Base-by-base conservation (phyloP, 805 yeast genomes). In the Ogataea trehaloabstinens region DNA sequence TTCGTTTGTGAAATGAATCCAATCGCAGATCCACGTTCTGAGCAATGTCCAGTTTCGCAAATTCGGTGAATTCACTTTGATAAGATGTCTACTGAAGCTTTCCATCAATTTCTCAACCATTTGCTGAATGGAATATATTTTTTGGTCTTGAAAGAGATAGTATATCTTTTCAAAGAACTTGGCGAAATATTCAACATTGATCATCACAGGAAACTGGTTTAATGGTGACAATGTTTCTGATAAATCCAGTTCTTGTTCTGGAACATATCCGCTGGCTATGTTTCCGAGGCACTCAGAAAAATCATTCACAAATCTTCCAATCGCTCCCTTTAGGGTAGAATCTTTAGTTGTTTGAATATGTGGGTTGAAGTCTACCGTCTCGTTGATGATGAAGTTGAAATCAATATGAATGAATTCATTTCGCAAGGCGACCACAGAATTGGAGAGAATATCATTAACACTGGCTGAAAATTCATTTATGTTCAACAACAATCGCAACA, bases 1-100 rank as follows among this genome's bases (percentile, higher is more conserved):
- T 13, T 44, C 46, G 16, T 34, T 19, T 17, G 31, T 24, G 36
- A 36, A 40, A 8, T 22, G 24, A 10, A 42, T 16, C 46, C 49
- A 48, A 27, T 45, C 44, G 16, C 35, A 28, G 6, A 37, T 19
- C 44, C 45, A 48, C 19, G 37, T 27, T 17, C 24, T 29, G 16
- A 45, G 6, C 13, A 40, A 29, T 6, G 38, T 18, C 52, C 52
- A 48, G 24, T 16, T 29, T 4, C 37, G 34, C 7, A 48, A 16
- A 20, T 42, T 36, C 2, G 38, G 39, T n/a, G 39, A 28, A 7
- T 28, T 19, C 11, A 5, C 25, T 10, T 19, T 37, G 11, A 34
- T 12, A n/a, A 41, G 7, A 4, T 24, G 35, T 15, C 22, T 17
- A 24, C 36, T 11, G 11, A 41, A 2, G n/a, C 32, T 16, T 7